Conservation (phyloP, 768 basidiomycete genomes). For the Trametes coccinea region DNA sequence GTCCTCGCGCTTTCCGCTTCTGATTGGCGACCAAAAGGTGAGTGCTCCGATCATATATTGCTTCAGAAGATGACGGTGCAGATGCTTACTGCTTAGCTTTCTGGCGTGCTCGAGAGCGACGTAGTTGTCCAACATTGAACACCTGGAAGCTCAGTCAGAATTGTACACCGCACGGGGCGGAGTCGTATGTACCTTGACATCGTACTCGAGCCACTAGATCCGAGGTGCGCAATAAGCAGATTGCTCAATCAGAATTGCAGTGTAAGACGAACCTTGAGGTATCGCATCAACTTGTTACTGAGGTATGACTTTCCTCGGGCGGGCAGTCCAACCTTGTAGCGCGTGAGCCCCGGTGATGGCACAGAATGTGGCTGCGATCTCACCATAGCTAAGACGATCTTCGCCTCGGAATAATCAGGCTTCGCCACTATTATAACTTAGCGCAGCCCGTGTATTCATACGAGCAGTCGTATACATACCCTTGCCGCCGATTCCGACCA, state of each 20-base stretch:
- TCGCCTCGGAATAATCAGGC: constrained; percentile 97
- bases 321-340: constrained; percentile 84
- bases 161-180: not conserved
- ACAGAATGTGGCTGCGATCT: constrained; percentile 14
- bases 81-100: constrained; percentile 66
- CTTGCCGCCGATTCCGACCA: constrained; percentile 88
- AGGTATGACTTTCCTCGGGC: constrained; percentile 98
- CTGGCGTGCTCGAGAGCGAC: constrained; percentile 81
- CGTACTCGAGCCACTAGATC: constrained; percentile 93
- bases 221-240: not conserved
- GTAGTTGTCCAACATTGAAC: constrained; percentile 96
- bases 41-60: not conserved
- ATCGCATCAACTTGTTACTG: constrained; percentile 96
- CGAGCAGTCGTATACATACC: constrained; percentile 44
- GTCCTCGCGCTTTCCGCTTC: constrained; percentile 84
- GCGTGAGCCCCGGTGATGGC: not conserved
- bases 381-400: constrained; percentile 98
- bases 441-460: not conserved
- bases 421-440: constrained; percentile 66
- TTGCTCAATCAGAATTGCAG: not conserved
- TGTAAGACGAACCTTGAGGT: constrained; percentile 66
- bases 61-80: not conserved
- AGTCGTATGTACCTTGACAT: constrained; percentile 72
- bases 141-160: constrained; percentile 51
- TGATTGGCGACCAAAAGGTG: constrained; percentile 27